A percentile compares a stretch with the other conserved stretches of the same genome.
Conservation (phyloP, 2,329 filamentous ascomycete genomes). For the Ascochyta lentis region DNA sequence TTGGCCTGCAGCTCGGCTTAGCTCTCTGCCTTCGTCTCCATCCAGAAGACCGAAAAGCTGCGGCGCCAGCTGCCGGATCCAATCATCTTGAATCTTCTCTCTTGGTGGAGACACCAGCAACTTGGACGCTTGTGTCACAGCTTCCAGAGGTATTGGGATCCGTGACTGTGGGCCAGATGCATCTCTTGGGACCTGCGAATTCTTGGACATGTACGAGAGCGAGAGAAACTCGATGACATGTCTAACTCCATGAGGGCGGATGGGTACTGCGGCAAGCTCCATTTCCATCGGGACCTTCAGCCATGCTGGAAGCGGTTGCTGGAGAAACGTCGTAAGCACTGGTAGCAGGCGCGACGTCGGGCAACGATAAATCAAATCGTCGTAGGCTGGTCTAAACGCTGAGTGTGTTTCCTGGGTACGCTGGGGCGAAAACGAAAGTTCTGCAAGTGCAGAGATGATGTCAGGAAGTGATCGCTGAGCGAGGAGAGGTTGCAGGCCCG, state of each 20-base stretch:
- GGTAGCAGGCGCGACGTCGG: slow-evolving; percentile 65
- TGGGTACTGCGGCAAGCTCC: slow-evolving; percentile 66
- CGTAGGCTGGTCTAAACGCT: slow-evolving; percentile 28
- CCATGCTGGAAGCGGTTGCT: slow-evolving; percentile 67
- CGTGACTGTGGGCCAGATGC: slow-evolving; percentile 42
- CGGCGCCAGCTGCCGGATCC: slow-evolving; percentile 66
- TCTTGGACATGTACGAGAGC: slow-evolving; percentile 64
- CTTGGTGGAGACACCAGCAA: slow-evolving; percentile 67
- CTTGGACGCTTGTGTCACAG: slow-evolving; percentile 67
- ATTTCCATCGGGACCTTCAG: slow-evolving; percentile 64
- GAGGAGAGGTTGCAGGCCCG: slow-evolving; percentile 46
- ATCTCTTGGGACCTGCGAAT: slow-evolving; percentile 52
- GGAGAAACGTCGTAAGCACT: slow-evolving; percentile 68
- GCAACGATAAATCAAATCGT: slow-evolving; percentile 33
- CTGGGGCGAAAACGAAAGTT: slow-evolving; percentile 44
- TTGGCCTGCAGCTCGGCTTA: slow-evolving; percentile 66
- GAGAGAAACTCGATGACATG: slow-evolving; percentile 75
- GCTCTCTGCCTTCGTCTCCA: slow-evolving; percentile 63
- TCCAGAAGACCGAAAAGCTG: slow-evolving; percentile 70
- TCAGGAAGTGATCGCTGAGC: slow-evolving; percentile 45
- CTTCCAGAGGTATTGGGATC: slow-evolving; percentile 71
- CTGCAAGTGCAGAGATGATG: slow-evolving; percentile 43
- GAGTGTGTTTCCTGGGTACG: slow-evolving; percentile 12
- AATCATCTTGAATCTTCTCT: slow-evolving; percentile 61
- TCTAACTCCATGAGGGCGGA: slow-evolving; percentile 69